phyloP scores from a whole-genome alignment of 345 rosid genomes.

The Eutrema yunnanense region DNA sequence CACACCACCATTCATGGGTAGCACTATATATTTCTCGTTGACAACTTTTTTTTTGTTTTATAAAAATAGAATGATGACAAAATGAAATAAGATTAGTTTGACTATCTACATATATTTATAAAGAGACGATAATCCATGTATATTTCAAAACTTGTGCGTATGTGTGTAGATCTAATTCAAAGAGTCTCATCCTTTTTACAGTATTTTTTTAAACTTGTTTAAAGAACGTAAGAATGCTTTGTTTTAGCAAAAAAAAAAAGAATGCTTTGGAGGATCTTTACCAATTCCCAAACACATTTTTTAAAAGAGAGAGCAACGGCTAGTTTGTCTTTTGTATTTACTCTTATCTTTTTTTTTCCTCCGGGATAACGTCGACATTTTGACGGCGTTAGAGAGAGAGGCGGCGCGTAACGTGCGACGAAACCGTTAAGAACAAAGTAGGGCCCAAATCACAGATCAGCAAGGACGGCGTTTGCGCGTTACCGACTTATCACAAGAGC shows the following conservation, averaged over 20 bases:
- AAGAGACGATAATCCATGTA: background rate
- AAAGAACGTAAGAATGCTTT: background rate
- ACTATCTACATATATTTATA: background rate
- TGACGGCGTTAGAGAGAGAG: slow-evolving; percentile 16
- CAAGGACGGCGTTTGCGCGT: slow-evolving; percentile 52
- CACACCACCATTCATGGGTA: background rate
- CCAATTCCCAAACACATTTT: background rate
- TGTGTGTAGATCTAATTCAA: background rate
- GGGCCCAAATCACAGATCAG: slow-evolving; percentile 49
- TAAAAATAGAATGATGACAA: background rate
- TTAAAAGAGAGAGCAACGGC: slow-evolving; percentile 23
- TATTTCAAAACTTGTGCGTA: background rate
- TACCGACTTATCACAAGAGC: slow-evolving; percentile 17
- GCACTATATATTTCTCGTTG: background rate
- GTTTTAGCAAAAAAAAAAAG: no score
- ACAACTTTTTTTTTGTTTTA: background rate
- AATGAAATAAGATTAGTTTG: background rate
- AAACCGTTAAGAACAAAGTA: slow-evolving; percentile 37
- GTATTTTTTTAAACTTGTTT: background rate
- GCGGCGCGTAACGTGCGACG: slow-evolving; percentile 20
- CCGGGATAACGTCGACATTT: background rate
- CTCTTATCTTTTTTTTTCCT: background rate
- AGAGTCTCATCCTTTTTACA: background rate
- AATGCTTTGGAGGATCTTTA: background rate
- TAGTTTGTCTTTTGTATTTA: slow-evolving; percentile 1